Base-by-base conservation (phyloP, 345 rosid species). In the Cardamine occulta region DNA sequence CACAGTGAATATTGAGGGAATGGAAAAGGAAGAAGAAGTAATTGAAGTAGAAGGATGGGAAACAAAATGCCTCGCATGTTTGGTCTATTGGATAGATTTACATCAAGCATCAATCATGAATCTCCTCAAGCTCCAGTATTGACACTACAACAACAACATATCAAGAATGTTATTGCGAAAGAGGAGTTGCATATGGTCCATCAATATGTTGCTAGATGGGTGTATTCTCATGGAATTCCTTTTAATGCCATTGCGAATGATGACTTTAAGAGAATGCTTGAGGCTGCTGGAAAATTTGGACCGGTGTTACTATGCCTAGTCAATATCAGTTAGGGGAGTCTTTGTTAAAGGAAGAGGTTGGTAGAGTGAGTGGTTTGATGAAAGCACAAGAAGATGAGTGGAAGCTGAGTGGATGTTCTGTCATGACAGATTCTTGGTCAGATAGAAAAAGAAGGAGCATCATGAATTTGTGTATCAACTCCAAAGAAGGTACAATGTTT, bases 251-350 rank as follows among this genome's bases (percentile, higher is more conserved):
- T 17, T 45, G 69, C 4, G 0, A 65, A 47, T 47, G 69, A 65
- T 65, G 55, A 45, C 2, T 47, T 65, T 29, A 65, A 47, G 28
- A 45, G 24, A 31, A 15, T 65, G 69, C 26, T 65, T 47, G 52
- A 47, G 19, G 52, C 11, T 17, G 52, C 23, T 47, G 52, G 52
- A 17, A 8, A n/a, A 17, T 47, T 47, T 47, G 52, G 52, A 47
- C 52, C 52, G 1, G 52, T 47, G 52, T 47, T 17, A 47, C 11
- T 47, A 21, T 21, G 3, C 52, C 52, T 47, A 47, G 52, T 47
- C 23, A 47, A 17, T n/a, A 47, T 17, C 52, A 47, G 10, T 17
- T 47, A 8, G 17, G 23, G 21, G 52, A 47, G 52, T 10, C 21
- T 6, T 47, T 47, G 52, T 47, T 47, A 47, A 47, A 47, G 9